These are phyloP conservation scores for Coprinopsis cinerea DNA, from an alignment of 768 basidiomycete species.

Conservation along the genomic window DNA sequence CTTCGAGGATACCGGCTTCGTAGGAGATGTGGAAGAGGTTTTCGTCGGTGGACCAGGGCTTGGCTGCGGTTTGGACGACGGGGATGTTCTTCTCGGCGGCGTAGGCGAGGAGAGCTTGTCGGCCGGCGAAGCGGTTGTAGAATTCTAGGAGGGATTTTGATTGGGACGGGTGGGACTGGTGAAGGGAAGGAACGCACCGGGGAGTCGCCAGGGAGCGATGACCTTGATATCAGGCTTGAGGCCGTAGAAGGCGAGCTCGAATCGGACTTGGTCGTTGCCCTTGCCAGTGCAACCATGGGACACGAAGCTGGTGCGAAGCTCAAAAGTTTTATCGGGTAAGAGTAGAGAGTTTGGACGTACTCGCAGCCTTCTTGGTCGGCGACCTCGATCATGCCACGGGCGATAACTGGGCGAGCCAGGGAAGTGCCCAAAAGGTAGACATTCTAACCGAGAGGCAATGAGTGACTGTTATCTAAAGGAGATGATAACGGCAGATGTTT, in stretches of 20 bases:
- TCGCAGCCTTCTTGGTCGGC: slow-evolving; percentile 93
- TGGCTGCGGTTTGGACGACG: slow-evolving; percentile 90
- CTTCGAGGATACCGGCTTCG: slow-evolving; percentile 97
- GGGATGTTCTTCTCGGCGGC: slow-evolving; percentile 87
- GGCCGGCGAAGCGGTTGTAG: slow-evolving; percentile 96
- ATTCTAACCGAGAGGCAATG: slow-evolving; percentile 41
- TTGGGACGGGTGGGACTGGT: neutral
- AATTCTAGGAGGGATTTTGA: slow-evolving; percentile 51
- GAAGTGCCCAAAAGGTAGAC: slow-evolving; percentile 98
- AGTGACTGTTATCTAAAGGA: neutral
- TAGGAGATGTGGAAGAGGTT: slow-evolving; percentile 99
- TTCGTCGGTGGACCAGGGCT: slow-evolving; percentile 99
- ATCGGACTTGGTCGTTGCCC: slow-evolving; percentile 99
- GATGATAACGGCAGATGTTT: slow-evolving; percentile 15
- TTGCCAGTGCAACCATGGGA: slow-evolving; percentile 99
- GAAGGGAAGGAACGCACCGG: slow-evolving; percentile 45
- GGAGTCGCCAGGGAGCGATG: slow-evolving; percentile 95
- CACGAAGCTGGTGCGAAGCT: slow-evolving; percentile 61
- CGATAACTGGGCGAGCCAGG: slow-evolving; percentile 96
- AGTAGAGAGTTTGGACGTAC: slow-evolving; percentile 40
- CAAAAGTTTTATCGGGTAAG: neutral
- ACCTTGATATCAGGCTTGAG: slow-evolving; percentile 99
- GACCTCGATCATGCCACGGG: slow-evolving; percentile 95
- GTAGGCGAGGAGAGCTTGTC: slow-evolving; percentile 86
- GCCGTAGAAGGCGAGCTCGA: slow-evolving; percentile 98